Base-by-base conservation (phyloP, 257 asterid species). In the Marsdenia floribunda region DNA sequence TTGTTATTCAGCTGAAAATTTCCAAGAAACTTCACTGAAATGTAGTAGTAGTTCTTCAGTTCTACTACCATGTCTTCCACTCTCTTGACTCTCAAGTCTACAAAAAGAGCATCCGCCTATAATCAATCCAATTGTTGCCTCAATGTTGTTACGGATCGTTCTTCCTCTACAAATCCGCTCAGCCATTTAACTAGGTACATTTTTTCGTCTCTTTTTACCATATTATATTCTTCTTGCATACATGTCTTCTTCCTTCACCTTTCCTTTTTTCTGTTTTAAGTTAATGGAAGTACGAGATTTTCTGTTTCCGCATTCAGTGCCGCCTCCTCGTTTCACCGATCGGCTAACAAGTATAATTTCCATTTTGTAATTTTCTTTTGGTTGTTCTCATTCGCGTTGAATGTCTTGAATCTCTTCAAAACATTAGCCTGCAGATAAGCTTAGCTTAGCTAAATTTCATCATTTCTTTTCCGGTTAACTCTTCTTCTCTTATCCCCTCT, bases 381-480 rank as follows among this genome's bases (percentile, higher is more conserved):
- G 15, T 14, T 14, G 19, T 65, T 38, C 70, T 38, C 70, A 38
- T 38, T 65, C 52, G 70, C 70, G 42, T 38, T 19, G 71, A 35
- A 38, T 65, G 70, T 65, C 70, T 65, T 65, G 70, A 38, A 3
- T 64, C 38, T 35, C 11, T n/a, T 64, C 69, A 64, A 64, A 47
- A 40, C 46, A 64, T 64, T 33, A 35, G 22, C 47, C 38, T 64
- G 69, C 47, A 24, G 47, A 64, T 46, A 47, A 53, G 59, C 59
- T 44, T 44, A 44, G 12, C 49, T 44, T 18, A 65, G 44, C 26
- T 26, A 49, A 65, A 65, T 5, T 66, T 11, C 18, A 19, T 66
- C 71, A 66, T 66, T 38, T 46, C 12, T 33, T n/a, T 38, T 35
- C 61, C 61, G 61, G 61, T 55, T 55, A 16, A 52, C 16, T 14